Evolutionary conservation across 2,329 filamentous ascomycete species (phyloP), one percentile per base, ranked within the genome.

Genomic region (Claviceps spartinae): DNA sequence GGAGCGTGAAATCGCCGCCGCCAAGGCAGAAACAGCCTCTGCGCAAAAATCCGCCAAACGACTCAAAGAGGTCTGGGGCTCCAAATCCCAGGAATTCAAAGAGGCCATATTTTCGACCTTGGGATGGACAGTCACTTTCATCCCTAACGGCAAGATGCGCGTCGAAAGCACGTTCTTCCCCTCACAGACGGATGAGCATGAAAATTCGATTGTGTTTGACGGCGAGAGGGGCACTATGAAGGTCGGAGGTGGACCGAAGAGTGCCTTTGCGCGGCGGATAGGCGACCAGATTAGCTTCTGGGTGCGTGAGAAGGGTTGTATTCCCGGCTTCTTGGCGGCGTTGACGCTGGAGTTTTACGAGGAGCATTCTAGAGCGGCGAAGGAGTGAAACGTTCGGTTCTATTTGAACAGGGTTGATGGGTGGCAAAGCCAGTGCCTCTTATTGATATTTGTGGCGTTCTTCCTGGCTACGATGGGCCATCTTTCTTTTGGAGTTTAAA

Each of bases 221-320:
- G 89, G 89, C 49, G 89, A 96, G 70, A 83, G 86, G 53, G 93
- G 91, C 7, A 96, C 90, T 1, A 98, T 98, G 93, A 98, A 98
- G 75, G 86, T 98, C 53, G 87, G 85, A 37, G 93, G 93, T 1
- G 93, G 93, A 0, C 87, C 89, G 1, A 79, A 86, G 63, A 94
- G 88, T 63, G 76, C 81, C 13, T 98, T 98, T 68, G 93, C 90
- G 1, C 72, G 79, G 52, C 84, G 89, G 67, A 95, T 98, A 56
- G 79, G 79, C 57, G 85, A 88, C 62, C 80, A 90, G 65, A 91
- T 96, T 62, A 85, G 88, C 57, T 97, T 95, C 67, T 98, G 93
- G 91, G 91, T 97, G 1, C 81, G 94, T 62, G 89, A 93, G 61
- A 82, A 89, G 71, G 90, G 89, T 47, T 91, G 91, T 65, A 94